A percentile compares a stretch with the other conserved stretches of the same genome.
Evolutionary conservation across 257 asterid species (phyloP).

Genomic region (Capsicum rhomboideum): DNA sequence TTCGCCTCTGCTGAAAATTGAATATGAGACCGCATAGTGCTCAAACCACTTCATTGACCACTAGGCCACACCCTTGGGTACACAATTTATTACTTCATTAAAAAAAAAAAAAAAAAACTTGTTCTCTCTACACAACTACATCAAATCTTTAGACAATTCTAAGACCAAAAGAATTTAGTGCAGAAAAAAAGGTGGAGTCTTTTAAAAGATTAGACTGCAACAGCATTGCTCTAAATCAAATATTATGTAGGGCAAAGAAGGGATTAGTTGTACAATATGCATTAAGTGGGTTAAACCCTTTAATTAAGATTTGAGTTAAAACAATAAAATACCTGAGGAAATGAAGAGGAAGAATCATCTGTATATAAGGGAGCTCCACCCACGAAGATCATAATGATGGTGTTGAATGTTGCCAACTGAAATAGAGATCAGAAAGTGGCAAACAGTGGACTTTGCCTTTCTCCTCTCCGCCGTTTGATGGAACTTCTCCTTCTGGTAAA

Average conservation of each 20-base stretch:
- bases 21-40: too few species aligned
- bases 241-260: not conserved
- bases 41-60: too few species aligned
- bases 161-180: too few species aligned
- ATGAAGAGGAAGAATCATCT: constrained; percentile 12
- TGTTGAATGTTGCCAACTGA: not conserved
- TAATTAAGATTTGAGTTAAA: not conserved
- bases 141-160: not conserved
- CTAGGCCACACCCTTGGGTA: too few species aligned
- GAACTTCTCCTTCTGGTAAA: not conserved
- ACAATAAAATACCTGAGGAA: constrained; percentile 32
- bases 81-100: not conserved
- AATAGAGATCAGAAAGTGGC: not conserved
- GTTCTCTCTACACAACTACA: not conserved
- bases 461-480: not conserved
- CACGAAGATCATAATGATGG: constrained; percentile 58
- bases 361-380: constrained; percentile 43
- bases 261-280: not conserved
- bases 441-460: not conserved
- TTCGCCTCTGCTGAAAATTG: too few species aligned
- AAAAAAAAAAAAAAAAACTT: not conserved
- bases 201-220: not conserved
- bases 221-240: not conserved
- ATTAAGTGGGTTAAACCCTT: not conserved
- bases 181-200: not conserved